phyloP scores from a whole-genome alignment of 164 flowering plant species.

The Tetracentron sinense region DNA sequence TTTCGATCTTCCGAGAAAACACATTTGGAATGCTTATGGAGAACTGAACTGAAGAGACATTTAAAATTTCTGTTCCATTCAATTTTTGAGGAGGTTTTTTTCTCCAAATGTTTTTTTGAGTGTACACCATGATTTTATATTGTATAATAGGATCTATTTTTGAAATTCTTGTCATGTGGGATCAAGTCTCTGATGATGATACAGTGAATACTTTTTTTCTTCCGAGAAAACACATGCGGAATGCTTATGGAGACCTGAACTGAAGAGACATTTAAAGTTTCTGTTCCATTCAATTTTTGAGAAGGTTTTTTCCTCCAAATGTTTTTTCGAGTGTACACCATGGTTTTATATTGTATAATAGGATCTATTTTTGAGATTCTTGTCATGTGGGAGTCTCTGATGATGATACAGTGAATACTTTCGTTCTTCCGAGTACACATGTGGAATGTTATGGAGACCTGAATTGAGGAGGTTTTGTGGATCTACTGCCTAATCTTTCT shows the following conservation, averaged over 20 bases:
- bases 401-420: background rate
- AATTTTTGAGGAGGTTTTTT: background rate
- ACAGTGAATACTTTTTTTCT: constrained; percentile 5
- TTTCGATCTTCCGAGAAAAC: constrained; percentile 27
- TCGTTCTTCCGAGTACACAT: background rate
- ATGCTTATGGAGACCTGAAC: constrained; percentile 15
- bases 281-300: background rate
- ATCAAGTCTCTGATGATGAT: background rate
- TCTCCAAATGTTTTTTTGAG: too few species aligned
- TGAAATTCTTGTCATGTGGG: too few species aligned
- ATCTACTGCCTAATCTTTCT: too few species aligned
- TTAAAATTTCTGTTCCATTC: background rate
- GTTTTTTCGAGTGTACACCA: too few species aligned
- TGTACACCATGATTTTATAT: too few species aligned
- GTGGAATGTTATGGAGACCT: background rate
- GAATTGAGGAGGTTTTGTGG: background rate
- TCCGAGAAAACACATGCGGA: constrained; percentile 8
- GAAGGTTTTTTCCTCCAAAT: background rate
- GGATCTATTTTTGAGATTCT: background rate
- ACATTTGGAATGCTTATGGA: constrained; percentile 21
- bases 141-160: too few species aligned
- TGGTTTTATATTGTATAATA: background rate
- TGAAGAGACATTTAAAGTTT: constrained; percentile 6
- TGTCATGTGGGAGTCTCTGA: background rate
- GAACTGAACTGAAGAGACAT: constrained; percentile 29